phyloP scores from a whole-genome alignment of 2,329 filamentous ascomycete genomes.

The Claviceps purpurea region DNA sequence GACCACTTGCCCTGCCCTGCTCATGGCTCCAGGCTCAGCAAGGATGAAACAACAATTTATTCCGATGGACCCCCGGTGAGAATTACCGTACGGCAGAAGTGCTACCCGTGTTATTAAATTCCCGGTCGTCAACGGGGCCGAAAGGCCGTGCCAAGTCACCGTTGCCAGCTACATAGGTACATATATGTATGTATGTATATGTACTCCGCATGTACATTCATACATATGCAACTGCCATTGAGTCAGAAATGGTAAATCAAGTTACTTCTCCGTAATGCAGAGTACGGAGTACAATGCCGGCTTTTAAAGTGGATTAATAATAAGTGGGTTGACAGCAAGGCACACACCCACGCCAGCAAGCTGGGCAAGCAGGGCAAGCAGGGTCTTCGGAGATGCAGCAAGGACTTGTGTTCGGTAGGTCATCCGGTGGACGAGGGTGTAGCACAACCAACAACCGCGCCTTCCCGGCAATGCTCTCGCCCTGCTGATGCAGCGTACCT shows the following conservation, averaged over 20 bases:
- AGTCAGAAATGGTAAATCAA: slow-evolving; percentile 1
- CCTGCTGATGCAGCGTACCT: not conserved
- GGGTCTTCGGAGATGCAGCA: slow-evolving; percentile 10
- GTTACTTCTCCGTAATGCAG: not conserved
- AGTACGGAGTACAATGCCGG: not conserved
- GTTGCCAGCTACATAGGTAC: not conserved
- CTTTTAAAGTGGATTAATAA: not conserved
- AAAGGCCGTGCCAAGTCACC: slow-evolving; percentile 3
- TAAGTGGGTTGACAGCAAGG: slow-evolving; percentile 2
- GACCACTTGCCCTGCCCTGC: not conserved
- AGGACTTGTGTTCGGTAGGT: slow-evolving; percentile 8
- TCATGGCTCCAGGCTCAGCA: not conserved
- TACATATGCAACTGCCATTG: not conserved
- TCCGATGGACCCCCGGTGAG: not conserved
- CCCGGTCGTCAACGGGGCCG: not conserved
- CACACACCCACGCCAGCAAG: slow-evolving; percentile 1
- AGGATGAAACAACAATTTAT: not conserved
- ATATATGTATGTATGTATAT: too few relatives aligned
- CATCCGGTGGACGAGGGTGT: slow-evolving; percentile 7
- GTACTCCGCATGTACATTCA: too few relatives aligned
- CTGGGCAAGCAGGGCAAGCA: slow-evolving; percentile 5
- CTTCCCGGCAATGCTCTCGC: not conserved
- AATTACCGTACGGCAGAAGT: not conserved
- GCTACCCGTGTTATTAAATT: not conserved
- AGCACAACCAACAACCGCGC: not conserved